These are phyloP conservation scores for Aphanomyces euteiches DNA, from an alignment of 352 stramenopile species.

Conservation along the genomic window DNA sequence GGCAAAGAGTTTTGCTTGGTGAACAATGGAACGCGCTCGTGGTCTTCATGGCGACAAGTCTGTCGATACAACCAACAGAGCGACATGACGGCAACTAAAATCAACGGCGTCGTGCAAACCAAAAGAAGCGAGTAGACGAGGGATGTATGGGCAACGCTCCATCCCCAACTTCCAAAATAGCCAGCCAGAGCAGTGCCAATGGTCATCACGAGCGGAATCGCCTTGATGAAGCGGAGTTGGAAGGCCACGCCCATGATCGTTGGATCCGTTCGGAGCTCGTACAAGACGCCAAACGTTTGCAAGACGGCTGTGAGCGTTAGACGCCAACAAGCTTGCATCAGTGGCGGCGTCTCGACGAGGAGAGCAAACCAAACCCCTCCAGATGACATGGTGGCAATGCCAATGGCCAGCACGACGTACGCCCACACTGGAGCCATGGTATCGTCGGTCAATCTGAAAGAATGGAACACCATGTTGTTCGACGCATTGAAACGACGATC, in stretches of 20 bases:
- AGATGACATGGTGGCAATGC: no score
- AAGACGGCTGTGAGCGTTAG: background rate
- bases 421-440: no score
- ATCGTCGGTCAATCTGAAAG: no score
- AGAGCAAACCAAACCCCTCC: no score
- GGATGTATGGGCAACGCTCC: conserved; percentile 27
- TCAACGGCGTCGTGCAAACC: conserved; percentile 15
- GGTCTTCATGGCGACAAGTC: no score
- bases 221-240: background rate
- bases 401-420: no score
- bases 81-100: conserved; percentile 15
- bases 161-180: conserved; percentile 22
- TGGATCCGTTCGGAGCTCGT: conserved; percentile 10
- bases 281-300: conserved; percentile 17
- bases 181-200: conserved; percentile 9
- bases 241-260: conserved; percentile 6
- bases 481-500: no score
- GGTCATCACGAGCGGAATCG: background rate
- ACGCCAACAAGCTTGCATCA: no score
- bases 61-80: background rate
- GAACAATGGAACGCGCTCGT: no score
- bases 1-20: no score
- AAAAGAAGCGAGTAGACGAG: conserved; percentile 18
- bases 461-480: no score
- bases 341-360: no score